Evolutionary conservation across 2,329 filamentous ascomycete species (phyloP), one percentile per base, ranked within the genome.

Genomic region (Tetracladium maxilliforme): DNA sequence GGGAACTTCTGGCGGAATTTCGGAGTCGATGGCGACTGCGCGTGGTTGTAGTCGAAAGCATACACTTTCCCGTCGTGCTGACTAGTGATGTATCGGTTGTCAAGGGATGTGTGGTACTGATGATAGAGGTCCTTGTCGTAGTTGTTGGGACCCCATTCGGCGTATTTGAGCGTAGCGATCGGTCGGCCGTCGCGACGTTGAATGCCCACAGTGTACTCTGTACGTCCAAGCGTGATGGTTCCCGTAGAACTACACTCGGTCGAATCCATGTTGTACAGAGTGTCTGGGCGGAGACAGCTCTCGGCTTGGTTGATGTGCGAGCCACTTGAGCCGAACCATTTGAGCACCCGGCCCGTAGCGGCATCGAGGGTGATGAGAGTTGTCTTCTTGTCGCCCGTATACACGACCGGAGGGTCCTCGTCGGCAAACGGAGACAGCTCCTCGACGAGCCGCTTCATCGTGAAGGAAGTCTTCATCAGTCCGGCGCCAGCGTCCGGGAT

Each of bases 91-190:
- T 95, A 94, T 32, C 78, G 79, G 37, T 80, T 74, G 46, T 95
- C 86, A 44, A 86, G 75, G 1, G 84, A 83, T 8, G 61, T 54
- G 10, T 66, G 67, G 42, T 95, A 90, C 43, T 95, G 83, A 24
- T 69, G 69, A 40, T 83, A 74, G 6, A 98, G 69, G 45, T 98
- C 90, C 34, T 70, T 70, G 48, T 98, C 87, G 32, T 75, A 80
- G 30, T 78, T 92, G 49, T 98, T 98, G 10, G 86, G 81, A 1
- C 73, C 75, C 90, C 90, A 98, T 48, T 98, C 90, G 8, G 83
- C 79, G 44, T 92, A 98, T 36, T 73, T 86, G 37, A 98, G 69
- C 0, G 82, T 93, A 41, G 84, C 92, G 33, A 98, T 77, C 6
- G 71, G 69, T 30, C 76, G 69, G 2, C 77, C 75, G 4, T 70